Percentiles rank a stretch among this genome's conserved stretches.
phyloP scores from a whole-genome alignment of 805 yeast genomes.

The Kluyveromyces starmeri region DNA sequence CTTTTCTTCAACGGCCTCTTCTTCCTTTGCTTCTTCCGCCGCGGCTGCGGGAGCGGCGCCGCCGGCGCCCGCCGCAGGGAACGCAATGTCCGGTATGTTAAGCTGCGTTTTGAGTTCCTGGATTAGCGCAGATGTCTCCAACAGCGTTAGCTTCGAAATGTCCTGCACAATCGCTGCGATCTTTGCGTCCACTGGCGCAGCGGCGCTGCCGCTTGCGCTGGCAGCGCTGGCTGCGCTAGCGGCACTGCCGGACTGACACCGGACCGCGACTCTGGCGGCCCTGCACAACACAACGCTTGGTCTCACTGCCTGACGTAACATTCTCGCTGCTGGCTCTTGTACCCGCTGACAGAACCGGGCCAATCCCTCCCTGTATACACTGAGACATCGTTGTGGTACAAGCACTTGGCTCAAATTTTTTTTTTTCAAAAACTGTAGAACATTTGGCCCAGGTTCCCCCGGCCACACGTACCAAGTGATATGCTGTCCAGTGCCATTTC shows the following conservation, averaged over 20 bases:
- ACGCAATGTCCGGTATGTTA: conserved; percentile 88
- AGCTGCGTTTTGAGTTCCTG: conserved; percentile 70
- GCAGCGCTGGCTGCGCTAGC: conserved; percentile 49
- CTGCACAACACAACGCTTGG: conserved; percentile 6
- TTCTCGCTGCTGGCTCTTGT: neutral
- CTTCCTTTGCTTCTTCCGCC: conserved; percentile 63
- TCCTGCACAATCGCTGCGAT: conserved; percentile 81
- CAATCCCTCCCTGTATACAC: too few species aligned
- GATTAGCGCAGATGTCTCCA: conserved; percentile 87
- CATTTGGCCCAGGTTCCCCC: too few species aligned
- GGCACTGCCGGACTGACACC: conserved; percentile 11
- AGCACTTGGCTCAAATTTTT: too few species aligned
- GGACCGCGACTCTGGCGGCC: too few species aligned
- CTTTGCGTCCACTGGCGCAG: conserved; percentile 72
- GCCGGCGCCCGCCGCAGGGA: conserved; percentile 62
- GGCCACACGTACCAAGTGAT: too few species aligned
- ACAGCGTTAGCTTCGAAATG: conserved; percentile 79
- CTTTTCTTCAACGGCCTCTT: conserved; percentile 80
- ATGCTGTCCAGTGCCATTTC: too few species aligned
- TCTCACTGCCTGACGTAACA: conserved; percentile 5
- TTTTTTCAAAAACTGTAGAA: too few species aligned
- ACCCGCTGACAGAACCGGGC: too few species aligned
- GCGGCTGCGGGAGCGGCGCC: conserved; percentile 60
- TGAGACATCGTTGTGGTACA: too few species aligned
- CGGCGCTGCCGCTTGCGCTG: conserved; percentile 37